These are phyloP conservation scores for Hsuehochloa calcarea DNA, from an alignment of 176 grass and related monocot genomes.

Conservation along the genomic window DNA sequence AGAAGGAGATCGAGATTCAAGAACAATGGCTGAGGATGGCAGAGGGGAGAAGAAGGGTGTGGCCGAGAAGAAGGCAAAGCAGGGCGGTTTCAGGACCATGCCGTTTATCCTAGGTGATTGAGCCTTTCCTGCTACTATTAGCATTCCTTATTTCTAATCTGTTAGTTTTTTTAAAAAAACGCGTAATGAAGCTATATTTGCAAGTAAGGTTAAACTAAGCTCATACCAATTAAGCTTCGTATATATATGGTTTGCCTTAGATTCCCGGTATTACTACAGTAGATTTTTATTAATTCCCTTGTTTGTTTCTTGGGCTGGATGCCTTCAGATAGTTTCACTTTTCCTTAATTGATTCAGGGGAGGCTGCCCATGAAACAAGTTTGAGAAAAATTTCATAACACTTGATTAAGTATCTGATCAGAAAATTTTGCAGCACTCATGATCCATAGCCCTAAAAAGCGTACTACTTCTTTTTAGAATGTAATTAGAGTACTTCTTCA, in stretches of 20 bases:
- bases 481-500: neutral
- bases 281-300: neutral
- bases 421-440: neutral
- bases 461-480: neutral
- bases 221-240: neutral
- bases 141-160: neutral
- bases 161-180: neutral
- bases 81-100: slow-evolving; percentile 85
- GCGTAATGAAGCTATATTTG: neutral
- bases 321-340: neutral
- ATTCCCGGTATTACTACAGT: neutral
- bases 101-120: slow-evolving; percentile 75
- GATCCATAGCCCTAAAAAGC: neutral
- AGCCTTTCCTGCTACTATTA: neutral
- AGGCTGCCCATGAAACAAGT: neutral
- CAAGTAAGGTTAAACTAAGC: neutral
- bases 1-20: neutral
- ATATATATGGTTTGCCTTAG: neutral
- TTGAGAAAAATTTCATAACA: neutral
- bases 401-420: neutral
- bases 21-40: slow-evolving; percentile 47
- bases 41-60: slow-evolving; percentile 9
- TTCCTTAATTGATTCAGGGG: neutral
- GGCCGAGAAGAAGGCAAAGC: slow-evolving; percentile 13
- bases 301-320: neutral